phyloP scores from a whole-genome alignment of 208 protist species.

The Trypanosoma melophagium region DNA sequence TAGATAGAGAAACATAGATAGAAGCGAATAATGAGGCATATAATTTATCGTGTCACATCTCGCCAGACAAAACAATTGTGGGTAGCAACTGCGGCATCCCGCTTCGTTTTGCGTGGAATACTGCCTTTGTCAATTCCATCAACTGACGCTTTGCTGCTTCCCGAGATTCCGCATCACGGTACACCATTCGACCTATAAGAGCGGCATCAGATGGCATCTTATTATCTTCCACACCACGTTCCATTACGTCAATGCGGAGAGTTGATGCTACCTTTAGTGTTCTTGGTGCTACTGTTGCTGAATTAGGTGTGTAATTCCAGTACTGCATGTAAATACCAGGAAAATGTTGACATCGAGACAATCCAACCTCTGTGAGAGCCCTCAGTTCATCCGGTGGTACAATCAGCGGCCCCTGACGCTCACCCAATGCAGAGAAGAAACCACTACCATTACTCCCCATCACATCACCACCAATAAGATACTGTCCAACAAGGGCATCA shows the following conservation, averaged over 20 bases:
- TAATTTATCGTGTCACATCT: conserved; percentile 20
- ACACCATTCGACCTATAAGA: conserved; percentile 29
- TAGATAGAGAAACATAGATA: conserved; percentile 1
- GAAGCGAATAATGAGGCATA: not conserved
- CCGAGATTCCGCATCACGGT: conserved; percentile 11
- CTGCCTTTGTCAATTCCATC: conserved; percentile 17
- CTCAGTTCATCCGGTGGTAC: conserved; percentile 21
- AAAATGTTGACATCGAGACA: conserved; percentile 5
- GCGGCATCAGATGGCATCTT: conserved; percentile 17
- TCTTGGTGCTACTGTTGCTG: not conserved
- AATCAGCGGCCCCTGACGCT: conserved; percentile 24
- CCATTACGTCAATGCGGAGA: conserved; percentile 27
- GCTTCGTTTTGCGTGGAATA: conserved; percentile 26
- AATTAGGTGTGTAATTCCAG: conserved; percentile 23
- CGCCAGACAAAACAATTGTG: conserved; percentile 31
- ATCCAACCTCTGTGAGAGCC: conserved; percentile 10
- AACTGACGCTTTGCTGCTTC: conserved; percentile 11
- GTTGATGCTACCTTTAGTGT: conserved; percentile 24
- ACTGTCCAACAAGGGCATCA: conserved; percentile 26
- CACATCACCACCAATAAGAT: conserved; percentile 36
- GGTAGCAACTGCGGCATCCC: conserved; percentile 5
- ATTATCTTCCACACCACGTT: not conserved
- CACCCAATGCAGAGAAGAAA: conserved; percentile 27
- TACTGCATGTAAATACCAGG: conserved; percentile 27
- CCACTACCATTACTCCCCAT: conserved; percentile 23